phyloP scores from a whole-genome alignment of 1,139 yeast genomes.

The Diutina pseudorugosa region DNA sequence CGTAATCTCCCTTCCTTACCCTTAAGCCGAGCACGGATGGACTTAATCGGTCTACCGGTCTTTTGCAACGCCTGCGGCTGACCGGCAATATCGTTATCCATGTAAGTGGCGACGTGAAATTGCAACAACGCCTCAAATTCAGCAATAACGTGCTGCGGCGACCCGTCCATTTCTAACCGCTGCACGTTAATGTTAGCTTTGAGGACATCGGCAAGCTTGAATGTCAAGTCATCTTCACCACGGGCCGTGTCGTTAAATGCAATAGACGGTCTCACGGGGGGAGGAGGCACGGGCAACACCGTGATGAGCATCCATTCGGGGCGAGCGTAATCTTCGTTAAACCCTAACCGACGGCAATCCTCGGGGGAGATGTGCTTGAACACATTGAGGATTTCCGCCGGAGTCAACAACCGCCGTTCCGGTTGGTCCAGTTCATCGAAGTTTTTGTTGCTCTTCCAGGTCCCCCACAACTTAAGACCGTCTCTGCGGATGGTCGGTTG shows the following conservation, averaged over 20 bases:
- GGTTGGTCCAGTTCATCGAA: slow-evolving; percentile 80
- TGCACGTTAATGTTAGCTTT: slow-evolving; percentile 95
- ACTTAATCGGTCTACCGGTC: slow-evolving; percentile 96
- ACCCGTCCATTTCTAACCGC: slow-evolving; percentile 94
- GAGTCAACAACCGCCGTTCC: slow-evolving; percentile 79
- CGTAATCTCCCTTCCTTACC: slow-evolving; percentile 98
- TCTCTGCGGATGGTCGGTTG: slow-evolving; percentile 96
- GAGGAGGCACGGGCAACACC: slow-evolving; percentile 98
- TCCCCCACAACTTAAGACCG: slow-evolving; percentile 91
- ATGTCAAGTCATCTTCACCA: slow-evolving; percentile 98
- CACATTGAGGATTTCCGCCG: slow-evolving; percentile 81
- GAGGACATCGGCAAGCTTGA: slow-evolving; percentile 90
- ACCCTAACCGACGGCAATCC: slow-evolving; percentile 75
- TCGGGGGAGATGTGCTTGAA: slow-evolving; percentile 82
- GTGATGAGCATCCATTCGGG: slow-evolving; percentile 99
- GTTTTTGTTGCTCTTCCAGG: slow-evolving; percentile 84
- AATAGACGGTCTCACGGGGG: slow-evolving; percentile 97
- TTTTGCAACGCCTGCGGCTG: slow-evolving; percentile 98
- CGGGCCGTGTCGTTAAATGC: slow-evolving; percentile 98
- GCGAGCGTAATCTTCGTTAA: slow-evolving; percentile 91
- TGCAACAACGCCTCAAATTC: slow-evolving; percentile 94
- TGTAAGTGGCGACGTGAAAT: slow-evolving; percentile 97
- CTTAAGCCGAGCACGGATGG: slow-evolving; percentile 96
- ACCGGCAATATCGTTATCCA: slow-evolving; percentile 99
- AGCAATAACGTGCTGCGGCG: slow-evolving; percentile 95